Percentiles rank a stretch among this genome's conserved stretches.
Conservation (phyloP, 345 rosid genomes). For the Populus pruinosa region DNA sequence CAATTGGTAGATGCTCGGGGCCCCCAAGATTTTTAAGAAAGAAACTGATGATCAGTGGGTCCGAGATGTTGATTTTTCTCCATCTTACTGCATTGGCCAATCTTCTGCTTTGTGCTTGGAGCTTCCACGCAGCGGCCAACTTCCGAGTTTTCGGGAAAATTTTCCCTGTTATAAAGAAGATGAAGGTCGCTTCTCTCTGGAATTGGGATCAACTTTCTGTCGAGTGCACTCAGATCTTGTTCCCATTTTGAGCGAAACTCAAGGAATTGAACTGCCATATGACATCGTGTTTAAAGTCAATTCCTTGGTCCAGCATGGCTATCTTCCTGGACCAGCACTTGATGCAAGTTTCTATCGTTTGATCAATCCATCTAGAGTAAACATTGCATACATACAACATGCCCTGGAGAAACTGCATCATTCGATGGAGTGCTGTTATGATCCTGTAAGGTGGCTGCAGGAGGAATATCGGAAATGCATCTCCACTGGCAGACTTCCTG, state of each 20-base stretch:
- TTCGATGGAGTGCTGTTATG: constrained; percentile 40
- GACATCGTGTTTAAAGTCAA: constrained; percentile 42
- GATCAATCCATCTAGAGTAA: constrained; percentile 21
- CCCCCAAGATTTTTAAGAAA: constrained; percentile 29
- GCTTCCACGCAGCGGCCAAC: constrained; percentile 23
- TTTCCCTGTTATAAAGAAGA: constrained; percentile 33
- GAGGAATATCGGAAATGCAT: constrained; percentile 15
- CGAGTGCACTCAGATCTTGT: constrained; percentile 22
- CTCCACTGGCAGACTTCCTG: constrained; percentile 12
- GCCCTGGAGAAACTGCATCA: constrained; percentile 36
- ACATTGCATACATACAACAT: constrained; percentile 31
- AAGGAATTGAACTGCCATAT: constrained; percentile 30
- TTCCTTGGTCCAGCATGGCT: constrained; percentile 46
- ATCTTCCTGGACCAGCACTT: constrained; percentile 42
- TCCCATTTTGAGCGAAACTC: constrained; percentile 40
- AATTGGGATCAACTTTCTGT: constrained; percentile 30
- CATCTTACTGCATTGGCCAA: constrained; percentile 42
- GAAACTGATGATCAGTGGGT: constrained; percentile 35
- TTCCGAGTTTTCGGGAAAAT: constrained; percentile 34
- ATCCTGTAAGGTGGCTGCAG: constrained; percentile 42
- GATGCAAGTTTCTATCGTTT: constrained; percentile 29
- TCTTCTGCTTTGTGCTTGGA: constrained; percentile 51
- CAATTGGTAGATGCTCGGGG: constrained; percentile 27
- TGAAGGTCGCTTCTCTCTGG: constrained; percentile 6
- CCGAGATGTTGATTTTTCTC: constrained; percentile 47